Conservation (phyloP, 352 stramenopile species). For the Saprolegnia diclina region DNA sequence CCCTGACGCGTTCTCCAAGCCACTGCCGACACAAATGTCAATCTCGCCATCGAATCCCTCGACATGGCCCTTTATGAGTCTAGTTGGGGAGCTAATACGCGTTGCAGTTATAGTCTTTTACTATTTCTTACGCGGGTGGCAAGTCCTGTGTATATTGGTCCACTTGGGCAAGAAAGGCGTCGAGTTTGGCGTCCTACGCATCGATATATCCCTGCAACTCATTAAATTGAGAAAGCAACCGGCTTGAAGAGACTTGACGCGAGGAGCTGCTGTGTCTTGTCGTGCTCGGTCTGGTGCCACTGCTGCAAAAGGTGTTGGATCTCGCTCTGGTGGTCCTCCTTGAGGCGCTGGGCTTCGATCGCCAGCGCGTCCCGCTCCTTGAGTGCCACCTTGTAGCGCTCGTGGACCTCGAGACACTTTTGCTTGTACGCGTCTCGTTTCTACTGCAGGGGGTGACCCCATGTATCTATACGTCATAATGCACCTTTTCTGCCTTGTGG, state of each 20-base stretch:
- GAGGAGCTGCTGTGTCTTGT: constrained; percentile 40
- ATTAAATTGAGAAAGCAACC: not conserved
- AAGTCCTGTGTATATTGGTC: constrained; percentile 15
- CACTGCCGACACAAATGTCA: too few species aligned
- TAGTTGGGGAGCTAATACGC: not conserved
- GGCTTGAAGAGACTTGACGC: constrained; percentile 16
- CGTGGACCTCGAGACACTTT: constrained; percentile 75
- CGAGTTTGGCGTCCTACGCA: constrained; percentile 18
- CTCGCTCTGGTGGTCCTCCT: constrained; percentile 49
- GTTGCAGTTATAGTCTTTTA: not conserved
- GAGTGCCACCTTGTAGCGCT: constrained; percentile 53
- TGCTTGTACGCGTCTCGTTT: constrained; percentile 78
- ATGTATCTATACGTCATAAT: not conserved
- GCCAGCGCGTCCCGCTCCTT: constrained; percentile 42
- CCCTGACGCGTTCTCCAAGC: too few species aligned
- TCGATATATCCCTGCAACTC: not conserved
- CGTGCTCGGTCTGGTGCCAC: constrained; percentile 54
- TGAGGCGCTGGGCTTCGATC: constrained; percentile 44
- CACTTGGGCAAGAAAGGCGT: constrained; percentile 20
- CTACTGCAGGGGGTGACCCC: constrained; percentile 28
- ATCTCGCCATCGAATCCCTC: not conserved
- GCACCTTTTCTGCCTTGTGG: constrained; percentile 51
- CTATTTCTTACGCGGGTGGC: not conserved
- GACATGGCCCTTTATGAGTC: not conserved
- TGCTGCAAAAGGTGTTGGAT: constrained; percentile 62